Percentiles rank a stretch among this genome's conserved stretches.
These are phyloP conservation scores for Vitis hybrid DNA, from an alignment of 177 flowering plant genomes.

Conservation along the genomic window DNA sequence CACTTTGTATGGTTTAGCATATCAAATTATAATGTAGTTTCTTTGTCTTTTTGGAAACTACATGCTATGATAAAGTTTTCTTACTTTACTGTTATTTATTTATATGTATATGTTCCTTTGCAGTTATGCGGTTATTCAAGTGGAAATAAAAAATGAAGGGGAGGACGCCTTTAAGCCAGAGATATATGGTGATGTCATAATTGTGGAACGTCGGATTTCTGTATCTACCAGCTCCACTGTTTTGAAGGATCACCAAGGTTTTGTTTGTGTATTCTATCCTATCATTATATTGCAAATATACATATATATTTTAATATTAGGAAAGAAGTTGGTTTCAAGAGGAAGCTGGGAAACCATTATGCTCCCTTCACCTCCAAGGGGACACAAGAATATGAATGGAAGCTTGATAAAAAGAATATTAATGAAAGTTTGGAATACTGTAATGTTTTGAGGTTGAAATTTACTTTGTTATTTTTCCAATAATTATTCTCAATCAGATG, in stretches of 20 bases:
- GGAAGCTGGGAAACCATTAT: background rate
- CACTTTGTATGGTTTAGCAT: background rate
- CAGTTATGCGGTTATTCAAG: constrained; percentile 74
- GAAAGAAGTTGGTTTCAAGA: background rate
- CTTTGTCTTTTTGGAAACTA: background rate
- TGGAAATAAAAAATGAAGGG: constrained; percentile 83
- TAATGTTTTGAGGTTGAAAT: no score
- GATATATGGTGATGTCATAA: constrained; percentile 68
- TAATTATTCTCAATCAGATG: no score
- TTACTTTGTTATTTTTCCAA: no score
- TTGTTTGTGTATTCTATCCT: background rate
- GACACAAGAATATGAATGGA: background rate
- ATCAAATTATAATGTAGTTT: background rate
- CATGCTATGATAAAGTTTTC: background rate
- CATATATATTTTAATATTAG: background rate
- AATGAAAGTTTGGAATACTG: no score
- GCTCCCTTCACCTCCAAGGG: background rate
- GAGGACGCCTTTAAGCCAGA: constrained; percentile 92
- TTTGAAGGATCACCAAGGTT: constrained; percentile 79
- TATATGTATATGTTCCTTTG: constrained; percentile 12
- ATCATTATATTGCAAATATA: background rate
- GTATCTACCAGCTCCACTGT: constrained; percentile 57
- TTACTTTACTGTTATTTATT: background rate
- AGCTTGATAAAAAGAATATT: no score
- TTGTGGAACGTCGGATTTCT: constrained; percentile 72